Base-by-base conservation (phyloP, 1,284 basidiomycete genomes). In the Coriolopsis trogii region DNA sequence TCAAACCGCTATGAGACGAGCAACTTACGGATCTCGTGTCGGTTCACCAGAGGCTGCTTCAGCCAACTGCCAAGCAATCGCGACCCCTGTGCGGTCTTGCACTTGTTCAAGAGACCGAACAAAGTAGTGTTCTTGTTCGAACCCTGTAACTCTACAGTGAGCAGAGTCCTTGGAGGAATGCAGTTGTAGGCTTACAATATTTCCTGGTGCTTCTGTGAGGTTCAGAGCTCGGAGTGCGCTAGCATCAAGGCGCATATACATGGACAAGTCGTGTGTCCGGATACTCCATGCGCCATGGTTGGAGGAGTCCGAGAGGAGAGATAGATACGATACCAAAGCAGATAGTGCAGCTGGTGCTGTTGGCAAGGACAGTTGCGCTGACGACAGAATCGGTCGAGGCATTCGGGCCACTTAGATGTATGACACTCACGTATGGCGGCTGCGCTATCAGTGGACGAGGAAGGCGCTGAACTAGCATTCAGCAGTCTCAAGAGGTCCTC, bases 1-100 rank as follows among this genome's bases (percentile, higher is more conserved):
- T 25, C n/a, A 37, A 13, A 26, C 20, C 10, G 40, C 39, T 5
- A 23, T 15, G 18, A 6, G 21, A 16, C n/a, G 13, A 4, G n/a
- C 26, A 28, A 80, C 91, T 60, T 58, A 91, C 92, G 75, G 58
- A 99, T 99, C 64, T 95, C 90, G 62, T 98, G 95, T 18, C 93
- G 72, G 67, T 98, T 98, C 34, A 98, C 86, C 24, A 99, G 75
- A 1, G 97, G 97, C 70, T 99, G 97, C 70, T 98, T 98, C 48
- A 99, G 76, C 96, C 96, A 99, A 51, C 89, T 89, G 0, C 86
- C 91, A 2, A 99, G 78, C 49, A 98, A 70, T 47, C 97, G 77
- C n/a, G 91, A 87, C 0, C 97, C 97, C 68, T 99, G 97, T 0
- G 91, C 87, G 1, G 97, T 99, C 72, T 96, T 97, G 78, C 97